These are phyloP conservation scores for Penicillium sp. DNA, from an alignment of 2,329 filamentous ascomycete species.

Conservation along the genomic window DNA sequence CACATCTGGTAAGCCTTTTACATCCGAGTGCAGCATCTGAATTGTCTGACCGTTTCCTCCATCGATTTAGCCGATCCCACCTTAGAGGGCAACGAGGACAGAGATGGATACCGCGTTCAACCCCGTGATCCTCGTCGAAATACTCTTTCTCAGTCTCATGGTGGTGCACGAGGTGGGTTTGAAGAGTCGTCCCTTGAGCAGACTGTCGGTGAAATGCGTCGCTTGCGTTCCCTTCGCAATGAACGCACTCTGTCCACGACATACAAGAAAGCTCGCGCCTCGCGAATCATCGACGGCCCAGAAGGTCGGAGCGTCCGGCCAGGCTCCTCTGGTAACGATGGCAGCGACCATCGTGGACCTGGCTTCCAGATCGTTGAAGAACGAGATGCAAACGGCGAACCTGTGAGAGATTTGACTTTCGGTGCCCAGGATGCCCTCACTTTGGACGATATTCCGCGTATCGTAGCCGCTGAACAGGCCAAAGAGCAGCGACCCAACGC, in stretches of 20 bases:
- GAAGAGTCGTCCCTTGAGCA: slow-evolving; percentile 82
- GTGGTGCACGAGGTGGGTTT: slow-evolving; percentile 61
- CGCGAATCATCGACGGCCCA: slow-evolving; percentile 87
- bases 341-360: slow-evolving; percentile 54
- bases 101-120: slow-evolving; percentile 62
- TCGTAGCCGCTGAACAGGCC: slow-evolving; percentile 93
- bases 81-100: slow-evolving; percentile 66
- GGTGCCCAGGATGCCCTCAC: slow-evolving; percentile 89
- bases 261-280: slow-evolving; percentile 85
- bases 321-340: slow-evolving; percentile 68
- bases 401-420: slow-evolving; percentile 78
- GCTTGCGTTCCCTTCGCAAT: slow-evolving; percentile 86
- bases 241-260: slow-evolving; percentile 94
- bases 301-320: slow-evolving; percentile 69
- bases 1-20: slow-evolving; percentile 57
- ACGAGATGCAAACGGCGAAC: slow-evolving; percentile 67
- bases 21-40: slow-evolving; percentile 4
- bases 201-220: slow-evolving; percentile 91
- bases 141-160: slow-evolving; percentile 73
- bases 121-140: slow-evolving; percentile 59
- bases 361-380: slow-evolving; percentile 82
- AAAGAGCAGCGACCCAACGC: slow-evolving; percentile 83
- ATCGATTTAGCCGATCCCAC: slow-evolving; percentile 64
- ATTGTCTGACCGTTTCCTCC: slow-evolving; percentile 16
- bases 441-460: slow-evolving; percentile 91